Conservation (phyloP, 1,284 basidiomycete species). For the Uromyces viciae-fabae region DNA sequence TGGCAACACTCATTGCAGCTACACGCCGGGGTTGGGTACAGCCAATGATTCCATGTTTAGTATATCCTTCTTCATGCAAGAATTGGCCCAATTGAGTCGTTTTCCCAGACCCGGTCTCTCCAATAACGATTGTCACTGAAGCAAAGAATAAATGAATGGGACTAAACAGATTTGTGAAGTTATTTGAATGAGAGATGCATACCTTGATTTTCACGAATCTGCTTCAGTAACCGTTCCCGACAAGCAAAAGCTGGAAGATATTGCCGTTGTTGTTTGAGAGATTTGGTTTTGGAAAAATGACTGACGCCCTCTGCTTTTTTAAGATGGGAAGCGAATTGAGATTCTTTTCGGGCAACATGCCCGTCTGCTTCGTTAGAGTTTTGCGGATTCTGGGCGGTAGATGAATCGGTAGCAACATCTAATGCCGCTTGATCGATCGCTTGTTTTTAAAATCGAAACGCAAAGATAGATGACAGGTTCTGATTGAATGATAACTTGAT, state of each 20-base stretch:
- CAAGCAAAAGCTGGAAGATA: slow-evolving; percentile 97
- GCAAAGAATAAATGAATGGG: background rate
- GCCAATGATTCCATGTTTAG: slow-evolving; percentile 77
- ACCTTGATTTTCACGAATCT: slow-evolving; percentile 85
- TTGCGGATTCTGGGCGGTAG: slow-evolving; percentile 59
- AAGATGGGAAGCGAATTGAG: slow-evolving; percentile 89
- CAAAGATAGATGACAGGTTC: background rate
- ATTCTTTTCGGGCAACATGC: slow-evolving; percentile 77
- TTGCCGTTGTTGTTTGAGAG: slow-evolving; percentile 89
- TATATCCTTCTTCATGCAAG: slow-evolving; percentile 92
- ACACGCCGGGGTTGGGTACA: slow-evolving; percentile 97
- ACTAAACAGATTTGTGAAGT: background rate
- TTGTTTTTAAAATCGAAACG: background rate
- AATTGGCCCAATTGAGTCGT: slow-evolving; percentile 89
- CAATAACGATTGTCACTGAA: slow-evolving; percentile 78
- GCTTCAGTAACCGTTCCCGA: slow-evolving; percentile 83
- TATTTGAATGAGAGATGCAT: background rate
- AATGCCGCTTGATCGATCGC: slow-evolving; percentile 51
- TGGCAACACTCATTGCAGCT: slow-evolving; percentile 97
- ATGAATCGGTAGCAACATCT: slow-evolving; percentile 56
- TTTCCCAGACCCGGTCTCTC: slow-evolving; percentile 93
- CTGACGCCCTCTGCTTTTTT: slow-evolving; percentile 67
- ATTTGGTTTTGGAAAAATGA: slow-evolving; percentile 74
- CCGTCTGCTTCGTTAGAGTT: slow-evolving; percentile 56
- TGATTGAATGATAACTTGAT: slow-evolving; percentile 16